Evolutionary conservation across 352 stramenopile species (phyloP).

Genomic region (Phytophthora pisi): DNA sequence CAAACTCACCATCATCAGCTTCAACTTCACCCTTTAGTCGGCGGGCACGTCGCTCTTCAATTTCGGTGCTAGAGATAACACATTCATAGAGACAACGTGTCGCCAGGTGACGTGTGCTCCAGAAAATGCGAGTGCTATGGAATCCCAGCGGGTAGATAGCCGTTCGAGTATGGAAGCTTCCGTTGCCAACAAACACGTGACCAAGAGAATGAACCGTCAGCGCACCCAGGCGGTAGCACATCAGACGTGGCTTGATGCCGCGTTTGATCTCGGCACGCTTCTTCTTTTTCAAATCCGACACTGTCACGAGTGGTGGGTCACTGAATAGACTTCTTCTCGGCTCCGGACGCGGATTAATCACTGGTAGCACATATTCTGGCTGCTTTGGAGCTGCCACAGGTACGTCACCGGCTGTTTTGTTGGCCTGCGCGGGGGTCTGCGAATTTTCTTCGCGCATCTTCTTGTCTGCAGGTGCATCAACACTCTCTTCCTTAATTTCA

Average conservation of each 20-base stretch:
- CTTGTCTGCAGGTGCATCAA: neutral
- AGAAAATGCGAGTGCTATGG: slow-evolving; percentile 93
- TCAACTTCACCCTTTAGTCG: slow-evolving; percentile 22
- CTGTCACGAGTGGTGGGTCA: slow-evolving; percentile 47
- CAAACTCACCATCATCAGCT: slow-evolving; percentile 19
- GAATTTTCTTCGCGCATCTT: slow-evolving; percentile 8
- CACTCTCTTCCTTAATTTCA: slow-evolving; percentile 15
- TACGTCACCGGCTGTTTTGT: slow-evolving; percentile 1
- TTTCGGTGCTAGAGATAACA: slow-evolving; percentile 82
- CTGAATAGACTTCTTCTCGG: slow-evolving; percentile 51
- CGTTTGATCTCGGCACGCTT: slow-evolving; percentile 47
- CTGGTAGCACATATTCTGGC: slow-evolving; percentile 40
- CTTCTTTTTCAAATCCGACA: slow-evolving; percentile 72
- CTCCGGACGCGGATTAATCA: slow-evolving; percentile 53
- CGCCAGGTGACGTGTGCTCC: slow-evolving; percentile 69
- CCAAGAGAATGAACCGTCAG: slow-evolving; percentile 85
- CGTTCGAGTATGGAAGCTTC: slow-evolving; percentile 87
- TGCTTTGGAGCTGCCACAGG: neutral
- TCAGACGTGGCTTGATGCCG: slow-evolving; percentile 45
- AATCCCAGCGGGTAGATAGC: slow-evolving; percentile 91
- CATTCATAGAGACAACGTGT: slow-evolving; percentile 92
- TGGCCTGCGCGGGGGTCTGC: neutral
- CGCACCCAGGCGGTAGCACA: slow-evolving; percentile 76
- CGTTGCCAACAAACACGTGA: slow-evolving; percentile 75
- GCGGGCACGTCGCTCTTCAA: slow-evolving; percentile 51